Percentiles rank a stretch among this genome's conserved stretches.
These are phyloP conservation scores for Phytophthora fragariaefolia DNA, from an alignment of 352 stramenopile species.

Conservation along the genomic window DNA sequence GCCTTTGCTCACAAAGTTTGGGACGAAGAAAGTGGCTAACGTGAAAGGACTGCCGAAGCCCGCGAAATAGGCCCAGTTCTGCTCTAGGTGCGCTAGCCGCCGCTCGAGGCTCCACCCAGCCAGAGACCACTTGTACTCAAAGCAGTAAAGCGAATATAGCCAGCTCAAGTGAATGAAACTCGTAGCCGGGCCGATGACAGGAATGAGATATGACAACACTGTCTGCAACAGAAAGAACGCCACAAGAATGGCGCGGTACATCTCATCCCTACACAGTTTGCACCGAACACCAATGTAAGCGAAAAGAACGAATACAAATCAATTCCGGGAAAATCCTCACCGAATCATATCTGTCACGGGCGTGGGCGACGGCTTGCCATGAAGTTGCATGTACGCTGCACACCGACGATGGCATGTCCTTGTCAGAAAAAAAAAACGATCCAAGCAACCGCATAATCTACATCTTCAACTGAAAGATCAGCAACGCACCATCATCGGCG, in stretches of 20 bases:
- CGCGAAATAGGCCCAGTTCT: slow-evolving; percentile 91
- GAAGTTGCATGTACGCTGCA: slow-evolving; percentile 79
- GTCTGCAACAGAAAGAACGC: slow-evolving; percentile 88
- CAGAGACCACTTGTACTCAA: slow-evolving; percentile 92
- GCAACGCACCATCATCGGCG: slow-evolving; percentile 83
- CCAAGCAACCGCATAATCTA: background rate
- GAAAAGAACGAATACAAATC: background rate
- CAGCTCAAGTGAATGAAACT: slow-evolving; percentile 90
- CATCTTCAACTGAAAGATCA: too few species aligned
- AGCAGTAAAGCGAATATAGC: slow-evolving; percentile 92
- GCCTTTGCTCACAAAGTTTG: slow-evolving; percentile 91
- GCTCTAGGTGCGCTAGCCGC: slow-evolving; percentile 76
- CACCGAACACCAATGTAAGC: background rate
- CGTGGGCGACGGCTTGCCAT: slow-evolving; percentile 79
- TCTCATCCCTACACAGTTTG: slow-evolving; percentile 58
- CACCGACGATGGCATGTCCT: background rate
- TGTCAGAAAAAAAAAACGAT: background rate
- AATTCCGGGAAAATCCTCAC: slow-evolving; percentile 33
- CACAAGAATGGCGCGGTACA: slow-evolving; percentile 88
- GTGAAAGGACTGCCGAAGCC: slow-evolving; percentile 89
- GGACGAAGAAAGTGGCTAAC: slow-evolving; percentile 88
- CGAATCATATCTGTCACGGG: slow-evolving; percentile 89
- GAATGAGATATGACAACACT: slow-evolving; percentile 84
- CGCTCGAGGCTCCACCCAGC: slow-evolving; percentile 88
- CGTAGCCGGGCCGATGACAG: slow-evolving; percentile 68